Base-by-base conservation (phyloP, 345 rosid species). In the Populus euphratica region DNA sequence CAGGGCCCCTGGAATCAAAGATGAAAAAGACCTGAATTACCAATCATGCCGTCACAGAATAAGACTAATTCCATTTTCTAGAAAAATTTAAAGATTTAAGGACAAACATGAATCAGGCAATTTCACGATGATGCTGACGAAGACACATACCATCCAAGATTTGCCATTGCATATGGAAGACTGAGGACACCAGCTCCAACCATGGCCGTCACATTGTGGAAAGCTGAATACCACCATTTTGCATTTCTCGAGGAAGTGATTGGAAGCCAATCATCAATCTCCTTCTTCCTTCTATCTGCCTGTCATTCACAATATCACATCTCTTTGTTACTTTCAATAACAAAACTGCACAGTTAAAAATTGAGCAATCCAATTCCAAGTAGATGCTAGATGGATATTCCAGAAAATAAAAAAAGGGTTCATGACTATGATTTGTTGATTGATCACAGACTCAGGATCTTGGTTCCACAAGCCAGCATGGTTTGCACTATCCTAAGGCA, bases 171-270 rank as follows among this genome's bases (percentile, higher is more conserved):
- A 49, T 77, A 81, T 10, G 84, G 84, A 49, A 81, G 84, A 70
- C 84, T 77, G 77, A 81, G 84, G 29, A 81, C 80, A 49, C 84
- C 81, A 61, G 84, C 84, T 59, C 84, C 84, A 69, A 81, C 84
- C 84, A 81, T 81, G 39, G 81, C 84, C 16, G 84, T 81, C 16
- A 81, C 84, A 69, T 77, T 81, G 78, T 81, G 84, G 75, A 81
- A 81, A 77, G 84, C 78, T 33, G 84, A 52, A 21, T 61, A 77
- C 84, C 84, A 81, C 84, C 81, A 77, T 77, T 77, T 81, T 49
- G 84, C 78, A 39, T 77, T 81, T 50, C 84, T 81, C 29, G 84
- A 77, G 41, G 78, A 73, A 62, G 81, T 81, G 25, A 77, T 77
- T 3, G 81, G 84, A 35, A 81, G 81, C 84, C 84, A 81, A 8